These are phyloP conservation scores for Postia placenta DNA, from an alignment of 768 basidiomycete genomes.

Conservation along the genomic window DNA sequence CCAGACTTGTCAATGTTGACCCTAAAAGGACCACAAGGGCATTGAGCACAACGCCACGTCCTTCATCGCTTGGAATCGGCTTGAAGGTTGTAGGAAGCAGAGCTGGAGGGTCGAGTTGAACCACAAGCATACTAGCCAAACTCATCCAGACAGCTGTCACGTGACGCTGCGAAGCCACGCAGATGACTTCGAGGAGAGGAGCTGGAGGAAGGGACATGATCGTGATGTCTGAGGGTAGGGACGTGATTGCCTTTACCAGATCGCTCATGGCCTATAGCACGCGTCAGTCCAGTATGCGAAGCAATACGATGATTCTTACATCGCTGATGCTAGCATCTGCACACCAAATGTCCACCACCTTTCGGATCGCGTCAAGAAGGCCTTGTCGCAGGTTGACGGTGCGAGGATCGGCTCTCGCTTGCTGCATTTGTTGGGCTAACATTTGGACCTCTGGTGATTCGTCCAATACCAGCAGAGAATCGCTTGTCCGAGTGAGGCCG, in stretches of 20 bases:
- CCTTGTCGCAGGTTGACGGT: conserved; percentile 60
- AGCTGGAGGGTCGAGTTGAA: conserved; percentile 77
- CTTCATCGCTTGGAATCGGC: conserved; percentile 46
- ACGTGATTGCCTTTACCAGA: conserved; percentile 81
- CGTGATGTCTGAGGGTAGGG: conserved; percentile 70
- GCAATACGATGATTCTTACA: conserved; percentile 39
- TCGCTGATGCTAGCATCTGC: conserved; percentile 70
- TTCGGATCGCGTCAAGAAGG: conserved; percentile 54
- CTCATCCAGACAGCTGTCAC: conserved; percentile 82
- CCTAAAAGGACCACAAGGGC: conserved; percentile 55
- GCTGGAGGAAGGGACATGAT: conserved; percentile 76
- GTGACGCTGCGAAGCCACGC: conserved; percentile 62
- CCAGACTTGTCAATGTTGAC: conserved; percentile 46
- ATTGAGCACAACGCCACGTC: conserved; percentile 47
- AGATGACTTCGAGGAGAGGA: conserved; percentile 76
- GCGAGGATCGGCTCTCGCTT: conserved; percentile 57
- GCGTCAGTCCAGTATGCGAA: no score
- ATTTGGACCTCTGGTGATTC: conserved; percentile 44
- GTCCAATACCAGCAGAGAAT: conserved; percentile 57
- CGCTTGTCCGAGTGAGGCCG: conserved; percentile 75
- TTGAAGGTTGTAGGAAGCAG: conserved; percentile 39
- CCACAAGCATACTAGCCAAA: conserved; percentile 71
- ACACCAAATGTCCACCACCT: conserved; percentile 70
- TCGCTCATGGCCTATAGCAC: conserved; percentile 69
- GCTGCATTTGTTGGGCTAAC: conserved; percentile 49